These are phyloP conservation scores for Aureobasidium sp. DNA, from an alignment of 2,329 filamentous ascomycete genomes.

Conservation along the genomic window DNA sequence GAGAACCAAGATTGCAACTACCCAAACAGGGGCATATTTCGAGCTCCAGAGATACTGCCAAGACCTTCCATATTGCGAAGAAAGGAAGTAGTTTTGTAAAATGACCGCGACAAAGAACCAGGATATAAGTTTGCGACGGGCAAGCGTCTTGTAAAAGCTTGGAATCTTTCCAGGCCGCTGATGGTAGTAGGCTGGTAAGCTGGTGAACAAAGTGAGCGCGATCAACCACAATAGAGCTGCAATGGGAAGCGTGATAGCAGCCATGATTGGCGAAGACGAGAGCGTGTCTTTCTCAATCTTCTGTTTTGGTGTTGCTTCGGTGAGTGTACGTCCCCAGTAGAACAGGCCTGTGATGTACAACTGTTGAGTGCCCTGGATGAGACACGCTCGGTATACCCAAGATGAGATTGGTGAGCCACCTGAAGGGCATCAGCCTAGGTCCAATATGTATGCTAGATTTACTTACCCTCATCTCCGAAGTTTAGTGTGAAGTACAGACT, in stretches of 20 bases:
- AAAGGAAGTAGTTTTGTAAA: slow-evolving; percentile 61
- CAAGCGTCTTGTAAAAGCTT: slow-evolving; percentile 56
- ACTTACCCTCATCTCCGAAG: slow-evolving; percentile 40
- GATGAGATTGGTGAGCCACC: slow-evolving; percentile 48
- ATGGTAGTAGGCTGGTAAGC: slow-evolving; percentile 60
- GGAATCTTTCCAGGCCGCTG: slow-evolving; percentile 57
- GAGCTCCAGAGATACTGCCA: slow-evolving; percentile 59
- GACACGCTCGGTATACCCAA: slow-evolving; percentile 59
- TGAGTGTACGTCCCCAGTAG: slow-evolving; percentile 57
- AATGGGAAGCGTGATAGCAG: slow-evolving; percentile 51
- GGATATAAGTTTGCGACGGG: slow-evolving; percentile 56
- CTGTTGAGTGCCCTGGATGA: slow-evolving; percentile 61
- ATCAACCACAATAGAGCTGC: slow-evolving; percentile 51
- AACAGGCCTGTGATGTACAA: slow-evolving; percentile 58
- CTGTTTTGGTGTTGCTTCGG: slow-evolving; percentile 31
- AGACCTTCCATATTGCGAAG: slow-evolving; percentile 58
- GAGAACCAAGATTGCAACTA: slow-evolving; percentile 50
- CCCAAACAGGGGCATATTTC: slow-evolving; percentile 49
- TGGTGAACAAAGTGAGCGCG: slow-evolving; percentile 49
- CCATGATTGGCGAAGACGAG: slow-evolving; percentile 24
- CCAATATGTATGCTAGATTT: neutral
- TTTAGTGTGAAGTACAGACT: slow-evolving; percentile 61
- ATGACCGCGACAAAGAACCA: slow-evolving; percentile 61
- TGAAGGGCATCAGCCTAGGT: slow-evolving; percentile 30
- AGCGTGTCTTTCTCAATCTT: slow-evolving; percentile 32